phyloP scores from a whole-genome alignment of 371 early-diverging fungal species.

The Thermomucor indicae-seudaticae region DNA sequence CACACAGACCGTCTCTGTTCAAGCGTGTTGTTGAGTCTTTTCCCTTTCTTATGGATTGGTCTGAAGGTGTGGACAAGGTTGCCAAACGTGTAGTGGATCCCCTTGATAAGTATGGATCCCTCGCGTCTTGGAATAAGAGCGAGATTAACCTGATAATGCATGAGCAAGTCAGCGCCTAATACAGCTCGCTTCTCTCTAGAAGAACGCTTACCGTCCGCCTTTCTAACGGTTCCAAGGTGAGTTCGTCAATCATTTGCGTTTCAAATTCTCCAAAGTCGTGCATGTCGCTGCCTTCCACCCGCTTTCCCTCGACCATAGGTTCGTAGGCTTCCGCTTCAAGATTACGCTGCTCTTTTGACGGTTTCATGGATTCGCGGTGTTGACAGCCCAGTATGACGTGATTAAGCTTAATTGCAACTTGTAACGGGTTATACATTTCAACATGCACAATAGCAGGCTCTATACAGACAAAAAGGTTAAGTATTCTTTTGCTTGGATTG shows the following conservation, averaged over 20 bases:
- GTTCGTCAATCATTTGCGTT: conserved; percentile 43
- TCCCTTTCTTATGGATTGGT: conserved; percentile 66
- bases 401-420: conserved; percentile 52
- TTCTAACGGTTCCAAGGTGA: conserved; percentile 53
- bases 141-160: conserved; percentile 69
- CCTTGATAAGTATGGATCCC: conserved; percentile 70
- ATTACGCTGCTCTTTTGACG: conserved; percentile 5
- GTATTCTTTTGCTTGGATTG: neutral
- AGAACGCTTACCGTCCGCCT: conserved; percentile 31
- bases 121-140: conserved; percentile 68
- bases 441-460: conserved; percentile 69
- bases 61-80: conserved; percentile 69
- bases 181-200: neutral
- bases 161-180: neutral
- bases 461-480: conserved; percentile 8
- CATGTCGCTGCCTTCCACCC: conserved; percentile 15
- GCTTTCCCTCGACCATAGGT: conserved; percentile 26
- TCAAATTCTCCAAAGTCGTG: conserved; percentile 44
- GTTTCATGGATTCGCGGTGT: conserved; percentile 39
- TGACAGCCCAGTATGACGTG: conserved; percentile 63
- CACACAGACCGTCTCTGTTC: conserved; percentile 51
- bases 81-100: conserved; percentile 75
- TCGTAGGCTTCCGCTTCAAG: conserved; percentile 24
- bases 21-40: conserved; percentile 70
- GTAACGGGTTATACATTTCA: conserved; percentile 61